Conservation (phyloP, 495 filamentous ascomycete species). For the Aspergillus bertholletiae region DNA sequence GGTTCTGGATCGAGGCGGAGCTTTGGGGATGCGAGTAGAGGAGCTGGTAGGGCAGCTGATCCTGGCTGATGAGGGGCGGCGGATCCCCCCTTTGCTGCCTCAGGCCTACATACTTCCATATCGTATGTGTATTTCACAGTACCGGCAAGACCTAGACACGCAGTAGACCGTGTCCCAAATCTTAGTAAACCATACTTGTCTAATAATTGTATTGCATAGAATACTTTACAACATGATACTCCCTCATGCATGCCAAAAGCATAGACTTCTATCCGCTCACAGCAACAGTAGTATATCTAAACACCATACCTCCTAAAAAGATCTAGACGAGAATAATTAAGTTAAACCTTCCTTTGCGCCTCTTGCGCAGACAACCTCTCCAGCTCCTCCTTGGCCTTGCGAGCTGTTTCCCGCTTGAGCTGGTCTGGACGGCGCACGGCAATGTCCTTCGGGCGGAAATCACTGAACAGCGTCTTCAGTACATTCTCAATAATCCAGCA, state of each 20-base stretch:
- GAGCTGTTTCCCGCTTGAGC: constrained; percentile 66
- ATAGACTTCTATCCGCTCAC: constrained; percentile 1
- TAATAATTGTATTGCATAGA: neutral
- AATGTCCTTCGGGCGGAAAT: constrained; percentile 93
- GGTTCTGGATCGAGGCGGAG: neutral
- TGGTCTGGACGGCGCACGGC: constrained; percentile 83
- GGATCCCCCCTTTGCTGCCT: neutral
- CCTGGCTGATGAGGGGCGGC: neutral
- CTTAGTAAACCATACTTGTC: neutral
- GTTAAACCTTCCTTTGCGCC: constrained; percentile 32
- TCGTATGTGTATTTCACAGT: too few species aligned
- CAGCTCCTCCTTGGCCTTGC: constrained; percentile 60
- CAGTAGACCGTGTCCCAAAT: too few species aligned
- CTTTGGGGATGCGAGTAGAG: neutral
- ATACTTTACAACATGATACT: neutral
- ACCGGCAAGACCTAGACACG: too few species aligned
- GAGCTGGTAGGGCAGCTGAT: neutral
- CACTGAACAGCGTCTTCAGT: constrained; percentile 83
- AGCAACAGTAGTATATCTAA: constrained; percentile 7
- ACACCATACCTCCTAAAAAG: constrained; percentile 15
- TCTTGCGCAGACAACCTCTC: constrained; percentile 54
- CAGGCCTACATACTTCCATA: too few species aligned
- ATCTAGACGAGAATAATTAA: constrained; percentile 14
- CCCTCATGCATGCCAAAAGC: constrained; percentile 1
- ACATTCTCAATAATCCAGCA: constrained; percentile 89